These are phyloP conservation scores for Hippophae tibetana DNA, from an alignment of 306 rosid species.

Conservation along the genomic window DNA sequence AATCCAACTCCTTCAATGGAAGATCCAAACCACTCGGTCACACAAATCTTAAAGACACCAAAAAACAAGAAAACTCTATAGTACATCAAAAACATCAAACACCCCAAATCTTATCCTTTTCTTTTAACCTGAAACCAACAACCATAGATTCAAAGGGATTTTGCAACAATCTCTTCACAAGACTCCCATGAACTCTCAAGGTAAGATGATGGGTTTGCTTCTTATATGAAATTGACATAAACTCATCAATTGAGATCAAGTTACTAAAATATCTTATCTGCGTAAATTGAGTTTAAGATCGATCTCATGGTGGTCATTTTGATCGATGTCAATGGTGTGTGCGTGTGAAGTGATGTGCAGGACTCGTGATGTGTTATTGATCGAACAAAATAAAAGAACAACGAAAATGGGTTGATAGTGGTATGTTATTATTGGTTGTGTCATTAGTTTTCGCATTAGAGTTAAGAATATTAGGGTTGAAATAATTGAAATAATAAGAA, in stretches of 20 bases:
- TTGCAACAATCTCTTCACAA: background rate
- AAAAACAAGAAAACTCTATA: slow-evolving; percentile 77
- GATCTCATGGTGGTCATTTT: slow-evolving; percentile 33
- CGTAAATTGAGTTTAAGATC: slow-evolving; percentile 65
- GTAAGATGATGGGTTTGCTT: slow-evolving; percentile 42
- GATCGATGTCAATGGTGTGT: too few relatives aligned
- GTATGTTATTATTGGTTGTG: too few relatives aligned
- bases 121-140: background rate
- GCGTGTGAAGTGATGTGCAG: too few relatives aligned
- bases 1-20: slow-evolving; percentile 52
- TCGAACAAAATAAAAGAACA: too few relatives aligned
- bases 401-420: too few relatives aligned
- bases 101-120: background rate
- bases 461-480: too few relatives aligned
- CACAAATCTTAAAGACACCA: slow-evolving; percentile 78
- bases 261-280: slow-evolving; percentile 40
- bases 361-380: too few relatives aligned
- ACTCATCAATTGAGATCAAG: slow-evolving; percentile 28
- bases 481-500: too few relatives aligned
- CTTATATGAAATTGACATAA: slow-evolving; percentile 37
- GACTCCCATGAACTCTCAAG: slow-evolving; percentile 36
- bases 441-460: too few relatives aligned
- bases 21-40: slow-evolving; percentile 96
- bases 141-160: background rate
- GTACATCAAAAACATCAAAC: slow-evolving; percentile 25